Percentiles rank a stretch among this genome's conserved stretches.
These are phyloP conservation scores for Penicillium olsonii DNA, from an alignment of 2,329 filamentous ascomycete genomes.

Conservation along the genomic window DNA sequence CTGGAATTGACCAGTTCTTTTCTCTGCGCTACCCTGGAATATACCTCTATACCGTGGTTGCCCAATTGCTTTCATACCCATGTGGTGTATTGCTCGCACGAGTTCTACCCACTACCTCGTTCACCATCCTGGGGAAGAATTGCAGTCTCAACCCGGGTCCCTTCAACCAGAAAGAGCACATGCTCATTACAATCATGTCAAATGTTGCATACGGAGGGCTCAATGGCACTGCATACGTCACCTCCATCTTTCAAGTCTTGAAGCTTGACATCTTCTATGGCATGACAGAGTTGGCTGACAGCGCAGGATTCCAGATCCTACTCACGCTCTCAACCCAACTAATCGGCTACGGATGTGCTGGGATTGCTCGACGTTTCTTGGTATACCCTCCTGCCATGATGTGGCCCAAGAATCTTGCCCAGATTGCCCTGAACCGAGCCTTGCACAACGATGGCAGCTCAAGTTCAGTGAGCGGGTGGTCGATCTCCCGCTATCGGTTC, in stretches of 20 bases:
- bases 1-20: conserved; percentile 51
- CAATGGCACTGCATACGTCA: conserved; percentile 9
- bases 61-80: conserved; percentile 47
- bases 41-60: conserved; percentile 47
- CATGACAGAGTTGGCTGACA: conserved; percentile 5
- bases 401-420: conserved; percentile 10
- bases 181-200: conserved; percentile 50
- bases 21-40: conserved; percentile 48
- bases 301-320: conserved; percentile 39
- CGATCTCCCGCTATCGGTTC: conserved; percentile 32
- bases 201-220: conserved; percentile 46
- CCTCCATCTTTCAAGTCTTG: conserved; percentile 11
- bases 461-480: conserved; percentile 7
- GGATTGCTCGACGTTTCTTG: conserved; percentile 36
- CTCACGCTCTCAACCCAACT: conserved; percentile 41
- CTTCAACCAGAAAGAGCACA: conserved; percentile 52
- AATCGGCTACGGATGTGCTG: conserved; percentile 43
- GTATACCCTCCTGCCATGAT: conserved; percentile 40
- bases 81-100: conserved; percentile 43
- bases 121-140: conserved; percentile 17
- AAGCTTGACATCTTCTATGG: conserved; percentile 12
- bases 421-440: conserved; percentile 12
- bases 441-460: conserved; percentile 9
- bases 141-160: conserved; percentile 44
- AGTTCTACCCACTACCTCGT: conserved; percentile 39